A percentile compares a stretch with the other conserved stretches of the same genome.
These are phyloP conservation scores for Bisporella sp. DNA, from an alignment of 2,329 filamentous ascomycete genomes.

Conservation along the genomic window DNA sequence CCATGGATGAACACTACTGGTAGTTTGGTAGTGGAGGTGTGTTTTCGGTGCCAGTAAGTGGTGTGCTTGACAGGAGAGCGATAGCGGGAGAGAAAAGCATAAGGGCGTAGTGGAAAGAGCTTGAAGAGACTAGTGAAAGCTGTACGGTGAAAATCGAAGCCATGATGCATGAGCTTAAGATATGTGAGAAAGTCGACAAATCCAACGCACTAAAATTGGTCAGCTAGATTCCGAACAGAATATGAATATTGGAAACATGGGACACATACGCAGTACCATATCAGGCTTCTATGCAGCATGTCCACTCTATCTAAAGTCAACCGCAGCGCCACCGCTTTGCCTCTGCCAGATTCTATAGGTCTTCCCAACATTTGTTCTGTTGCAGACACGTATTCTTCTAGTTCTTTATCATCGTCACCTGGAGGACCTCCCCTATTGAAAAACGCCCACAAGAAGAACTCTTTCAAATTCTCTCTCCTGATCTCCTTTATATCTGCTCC, in stretches of 20 bases:
- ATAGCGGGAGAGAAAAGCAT: slow-evolving; percentile 37
- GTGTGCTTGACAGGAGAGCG: slow-evolving; percentile 40
- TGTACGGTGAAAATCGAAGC: slow-evolving; percentile 42
- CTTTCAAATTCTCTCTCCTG: slow-evolving; percentile 50
- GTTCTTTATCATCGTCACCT: slow-evolving; percentile 41
- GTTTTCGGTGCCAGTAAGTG: slow-evolving; percentile 54
- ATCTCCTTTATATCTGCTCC: slow-evolving; percentile 45
- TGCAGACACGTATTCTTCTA: slow-evolving; percentile 46
- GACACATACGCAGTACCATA: slow-evolving; percentile 47
- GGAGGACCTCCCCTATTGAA: slow-evolving; percentile 39
- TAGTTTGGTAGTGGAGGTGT: slow-evolving; percentile 48
- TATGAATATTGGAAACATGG: neutral
- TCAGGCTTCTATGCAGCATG: slow-evolving; percentile 47
- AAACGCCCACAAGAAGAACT: slow-evolving; percentile 56
- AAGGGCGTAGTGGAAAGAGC: slow-evolving; percentile 48
- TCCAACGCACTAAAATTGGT: slow-evolving; percentile 20
- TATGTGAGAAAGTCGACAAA: slow-evolving; percentile 30
- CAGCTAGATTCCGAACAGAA: slow-evolving; percentile 2
- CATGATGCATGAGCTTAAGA: slow-evolving; percentile 32
- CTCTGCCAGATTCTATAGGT: slow-evolving; percentile 43
- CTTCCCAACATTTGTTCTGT: slow-evolving; percentile 44
- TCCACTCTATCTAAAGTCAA: slow-evolving; percentile 51
- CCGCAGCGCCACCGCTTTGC: slow-evolving; percentile 44
- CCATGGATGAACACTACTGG: slow-evolving; percentile 58
- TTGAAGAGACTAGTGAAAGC: slow-evolving; percentile 34